phyloP scores from a whole-genome alignment of 192 early-diverging fungal species.

The Dissophora ornata region DNA sequence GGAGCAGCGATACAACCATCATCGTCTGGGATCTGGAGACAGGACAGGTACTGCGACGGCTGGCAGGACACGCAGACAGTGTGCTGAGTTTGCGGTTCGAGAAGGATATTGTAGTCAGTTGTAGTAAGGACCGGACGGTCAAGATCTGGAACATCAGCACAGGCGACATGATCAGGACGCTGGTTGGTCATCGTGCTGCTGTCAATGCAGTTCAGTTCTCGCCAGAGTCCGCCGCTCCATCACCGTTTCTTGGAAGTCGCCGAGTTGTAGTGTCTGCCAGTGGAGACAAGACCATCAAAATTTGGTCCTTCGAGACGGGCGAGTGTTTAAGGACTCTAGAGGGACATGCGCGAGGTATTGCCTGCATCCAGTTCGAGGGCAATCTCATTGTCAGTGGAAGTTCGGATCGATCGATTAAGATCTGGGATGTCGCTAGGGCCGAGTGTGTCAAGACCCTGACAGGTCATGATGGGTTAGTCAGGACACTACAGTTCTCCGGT shows the following conservation, averaged over 20 bases:
- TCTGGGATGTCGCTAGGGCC: conserved; percentile 64
- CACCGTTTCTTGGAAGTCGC: conserved; percentile 80
- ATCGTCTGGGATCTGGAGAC: conserved; percentile 80
- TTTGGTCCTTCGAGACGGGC: conserved; percentile 85
- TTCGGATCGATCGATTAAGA: conserved; percentile 81
- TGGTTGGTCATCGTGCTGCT: conserved; percentile 85
- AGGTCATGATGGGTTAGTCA: conserved; percentile 76
- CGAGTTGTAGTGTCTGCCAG: conserved; percentile 78
- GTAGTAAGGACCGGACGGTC: conserved; percentile 86
- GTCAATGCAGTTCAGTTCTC: conserved; percentile 86
- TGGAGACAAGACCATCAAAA: conserved; percentile 84
- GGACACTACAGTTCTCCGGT: conserved; percentile 76
- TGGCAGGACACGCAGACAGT: conserved; percentile 69
- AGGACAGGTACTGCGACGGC: conserved; percentile 52
- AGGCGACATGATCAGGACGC: conserved; percentile 63
- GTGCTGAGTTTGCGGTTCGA: conserved; percentile 87
- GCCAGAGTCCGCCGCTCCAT: conserved; percentile 74
- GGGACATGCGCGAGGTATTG: conserved; percentile 87
- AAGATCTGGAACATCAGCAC: conserved; percentile 81
- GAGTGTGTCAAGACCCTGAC: conserved; percentile 58
- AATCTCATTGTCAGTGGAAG: conserved; percentile 85
- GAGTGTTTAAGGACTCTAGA: conserved; percentile 70
- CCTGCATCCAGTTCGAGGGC: conserved; percentile 92
- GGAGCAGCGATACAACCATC: conserved; percentile 74
- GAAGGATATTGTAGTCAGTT: conserved; percentile 76